These are phyloP conservation scores for Aspergillus fumigatiaffinis DNA, from an alignment of 2,329 filamentous ascomycete genomes.

Conservation along the genomic window DNA sequence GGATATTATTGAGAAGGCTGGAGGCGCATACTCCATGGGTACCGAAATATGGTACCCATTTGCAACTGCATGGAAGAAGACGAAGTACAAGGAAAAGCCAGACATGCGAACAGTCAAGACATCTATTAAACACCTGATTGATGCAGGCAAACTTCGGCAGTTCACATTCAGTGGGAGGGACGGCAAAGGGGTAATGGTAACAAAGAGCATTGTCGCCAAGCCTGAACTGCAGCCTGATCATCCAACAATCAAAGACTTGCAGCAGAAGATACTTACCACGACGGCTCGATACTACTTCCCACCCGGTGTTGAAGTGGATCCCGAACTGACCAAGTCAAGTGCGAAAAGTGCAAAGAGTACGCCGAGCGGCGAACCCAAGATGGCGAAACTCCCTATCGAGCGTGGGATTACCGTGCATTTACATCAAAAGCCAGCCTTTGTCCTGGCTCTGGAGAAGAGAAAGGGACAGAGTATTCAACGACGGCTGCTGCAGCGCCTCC, in stretches of 20 bases:
- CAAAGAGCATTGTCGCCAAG: slow-evolving; percentile 49
- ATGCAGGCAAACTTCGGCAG: slow-evolving; percentile 49
- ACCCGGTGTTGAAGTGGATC: slow-evolving; percentile 37
- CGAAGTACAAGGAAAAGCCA: slow-evolving; percentile 43
- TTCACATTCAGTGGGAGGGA: slow-evolving; percentile 50
- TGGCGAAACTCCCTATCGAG: slow-evolving; percentile 27
- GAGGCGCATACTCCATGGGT: slow-evolving; percentile 54
- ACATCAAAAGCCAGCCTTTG: slow-evolving; percentile 32
- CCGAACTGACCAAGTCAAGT: slow-evolving; percentile 28
- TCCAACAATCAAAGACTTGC: slow-evolving; percentile 46
- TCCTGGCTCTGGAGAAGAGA: slow-evolving; percentile 26
- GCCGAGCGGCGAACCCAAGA: slow-evolving; percentile 7
- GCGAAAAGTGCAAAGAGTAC: slow-evolving; percentile 7
- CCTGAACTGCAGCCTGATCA: slow-evolving; percentile 44
- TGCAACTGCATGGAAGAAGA: slow-evolving; percentile 49
- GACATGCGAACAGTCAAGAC: slow-evolving; percentile 51
- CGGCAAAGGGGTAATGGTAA: slow-evolving; percentile 45
- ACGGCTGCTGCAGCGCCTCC: slow-evolving; percentile 20
- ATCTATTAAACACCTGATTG: slow-evolving; percentile 49
- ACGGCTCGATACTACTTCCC: slow-evolving; percentile 45
- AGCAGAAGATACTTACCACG: slow-evolving; percentile 47
- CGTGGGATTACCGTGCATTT: slow-evolving; percentile 32
- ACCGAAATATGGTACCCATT: slow-evolving; percentile 55
- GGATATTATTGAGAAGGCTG: slow-evolving; percentile 51
- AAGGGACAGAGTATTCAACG: slow-evolving; percentile 23